Percentiles rank a stretch among this genome's conserved stretches.
Evolutionary conservation across 257 asterid genomes (phyloP).

Genomic region (Cynanchum wilfordii): DNA sequence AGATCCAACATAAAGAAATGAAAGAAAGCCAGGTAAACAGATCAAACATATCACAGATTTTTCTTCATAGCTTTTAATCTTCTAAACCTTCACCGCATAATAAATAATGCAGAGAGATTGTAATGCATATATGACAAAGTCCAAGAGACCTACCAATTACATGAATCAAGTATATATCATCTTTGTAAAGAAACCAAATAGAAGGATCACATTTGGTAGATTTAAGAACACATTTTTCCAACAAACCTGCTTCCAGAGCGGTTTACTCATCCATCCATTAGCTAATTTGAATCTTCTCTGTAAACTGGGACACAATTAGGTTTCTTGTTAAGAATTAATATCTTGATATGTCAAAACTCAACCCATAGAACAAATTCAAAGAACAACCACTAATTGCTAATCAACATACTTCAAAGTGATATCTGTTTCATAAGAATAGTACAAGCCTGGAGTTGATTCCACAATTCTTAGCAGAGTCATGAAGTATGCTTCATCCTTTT

Average conservation of each 20-base stretch:
- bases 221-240: neutral
- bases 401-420: conserved; percentile 71
- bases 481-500: conserved; percentile 78
- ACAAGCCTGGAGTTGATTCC: conserved; percentile 89
- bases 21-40: neutral
- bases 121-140: neutral
- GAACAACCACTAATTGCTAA: conserved; percentile 12
- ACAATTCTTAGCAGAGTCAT: conserved; percentile 70
- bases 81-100: neutral
- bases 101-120: neutral
- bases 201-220: neutral
- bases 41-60: neutral
- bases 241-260: conserved; percentile 92
- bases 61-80: neutral
- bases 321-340: conserved; percentile 12
- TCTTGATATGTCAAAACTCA: conserved; percentile 7
- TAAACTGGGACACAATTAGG: conserved; percentile 56
- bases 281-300: conserved; percentile 84
- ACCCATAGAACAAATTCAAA: conserved; percentile 5
- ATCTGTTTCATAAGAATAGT: conserved; percentile 86
- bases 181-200: neutral
- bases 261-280: conserved; percentile 81
- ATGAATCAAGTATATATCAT: neutral
- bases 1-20: neutral
- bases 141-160: neutral